A percentile compares a stretch with the other conserved stretches of the same genome.
Evolutionary conservation across 2,329 filamentous ascomycete species (phyloP).

Genomic region (Aureobasidium leucospermi): DNA sequence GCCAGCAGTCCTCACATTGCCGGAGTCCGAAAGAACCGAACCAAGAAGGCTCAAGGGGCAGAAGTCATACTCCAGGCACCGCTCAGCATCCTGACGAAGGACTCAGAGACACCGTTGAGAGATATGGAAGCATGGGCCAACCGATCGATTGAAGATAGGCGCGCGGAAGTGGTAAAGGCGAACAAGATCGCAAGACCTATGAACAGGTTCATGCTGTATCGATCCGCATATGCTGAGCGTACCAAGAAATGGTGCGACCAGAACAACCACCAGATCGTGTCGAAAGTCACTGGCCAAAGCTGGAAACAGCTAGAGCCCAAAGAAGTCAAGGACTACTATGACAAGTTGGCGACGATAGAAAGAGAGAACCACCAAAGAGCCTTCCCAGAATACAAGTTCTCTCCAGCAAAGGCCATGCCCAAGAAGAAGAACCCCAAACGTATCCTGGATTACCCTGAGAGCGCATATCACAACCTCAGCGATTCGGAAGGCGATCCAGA

Average conservation of each 20-base stretch:
- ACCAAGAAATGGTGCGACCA: constrained; percentile 74
- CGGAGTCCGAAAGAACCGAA: constrained; percentile 38
- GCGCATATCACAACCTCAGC: constrained; percentile 23
- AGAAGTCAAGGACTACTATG: constrained; percentile 68
- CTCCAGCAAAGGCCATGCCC: constrained; percentile 48
- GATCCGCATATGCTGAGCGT: constrained; percentile 82
- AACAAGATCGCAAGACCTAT: constrained; percentile 84
- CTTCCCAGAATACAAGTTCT: constrained; percentile 91
- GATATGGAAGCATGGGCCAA: constrained; percentile 79
- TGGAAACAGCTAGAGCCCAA: constrained; percentile 70
- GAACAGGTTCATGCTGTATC: constrained; percentile 98
- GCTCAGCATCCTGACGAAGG: constrained; percentile 62
- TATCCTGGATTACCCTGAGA: constrained; percentile 19
- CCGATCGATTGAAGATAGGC: constrained; percentile 60
- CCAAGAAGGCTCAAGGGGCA: constrained; percentile 36
- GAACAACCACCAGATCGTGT: constrained; percentile 92
- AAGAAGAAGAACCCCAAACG: constrained; percentile 42
- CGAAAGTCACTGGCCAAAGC: constrained; percentile 74
- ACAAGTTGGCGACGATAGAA: constrained; percentile 70
- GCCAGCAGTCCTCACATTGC: constrained; percentile 27
- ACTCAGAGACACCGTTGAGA: constrained; percentile 56
- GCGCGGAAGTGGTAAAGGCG: constrained; percentile 53
- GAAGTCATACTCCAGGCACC: constrained; percentile 55
- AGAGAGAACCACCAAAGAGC: constrained; percentile 76
- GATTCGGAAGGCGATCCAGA: constrained; percentile 21